Conservation (phyloP, 2,329 filamentous ascomycete genomes). For the Amylocarpus encephaloides region DNA sequence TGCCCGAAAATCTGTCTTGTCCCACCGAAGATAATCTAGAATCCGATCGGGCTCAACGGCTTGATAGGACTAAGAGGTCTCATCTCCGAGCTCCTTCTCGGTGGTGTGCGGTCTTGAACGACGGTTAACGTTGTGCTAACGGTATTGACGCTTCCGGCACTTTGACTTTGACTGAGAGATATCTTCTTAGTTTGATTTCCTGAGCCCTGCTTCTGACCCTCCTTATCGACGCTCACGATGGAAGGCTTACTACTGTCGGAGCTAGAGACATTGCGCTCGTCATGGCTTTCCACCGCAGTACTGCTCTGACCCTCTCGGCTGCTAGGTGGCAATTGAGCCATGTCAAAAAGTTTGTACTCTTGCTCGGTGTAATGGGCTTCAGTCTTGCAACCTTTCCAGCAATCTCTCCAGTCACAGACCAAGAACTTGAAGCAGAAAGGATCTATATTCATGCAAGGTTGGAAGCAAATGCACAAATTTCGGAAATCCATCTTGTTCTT, state of each 20-base stretch:
- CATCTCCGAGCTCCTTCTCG: slow-evolving; percentile 22
- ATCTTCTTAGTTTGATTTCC: slow-evolving; percentile 38
- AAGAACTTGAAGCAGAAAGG: slow-evolving; percentile 92
- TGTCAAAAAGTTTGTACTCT: slow-evolving; percentile 56
- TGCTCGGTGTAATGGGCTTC: slow-evolving; percentile 73
- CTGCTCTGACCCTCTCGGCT: slow-evolving; percentile 27
- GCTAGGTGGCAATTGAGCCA: slow-evolving; percentile 47
- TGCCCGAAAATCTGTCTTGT: too few species aligned
- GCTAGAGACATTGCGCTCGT: slow-evolving; percentile 56
- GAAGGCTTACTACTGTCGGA: slow-evolving; percentile 57
- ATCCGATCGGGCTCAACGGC: slow-evolving; percentile 56
- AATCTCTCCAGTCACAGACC: slow-evolving; percentile 91
- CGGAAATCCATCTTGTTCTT: slow-evolving; percentile 99
- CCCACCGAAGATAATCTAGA: slow-evolving; percentile 26
- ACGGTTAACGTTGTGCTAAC: slow-evolving; percentile 25
- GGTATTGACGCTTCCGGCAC: slow-evolving; percentile 38
- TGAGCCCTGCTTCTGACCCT: slow-evolving; percentile 10
- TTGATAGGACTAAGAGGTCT: slow-evolving; percentile 58
- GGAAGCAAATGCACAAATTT: slow-evolving; percentile 94
- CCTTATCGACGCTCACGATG: slow-evolving; percentile 28
- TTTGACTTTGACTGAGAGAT: slow-evolving; percentile 35
- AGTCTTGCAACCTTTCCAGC: slow-evolving; percentile 93
- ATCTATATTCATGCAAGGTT: slow-evolving; percentile 95
- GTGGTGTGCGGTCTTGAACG: slow-evolving; percentile 19
- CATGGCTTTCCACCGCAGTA: slow-evolving; percentile 32